Evolutionary conservation across 768 basidiomycete species (phyloP), one percentile per base, ranked within the genome.

Genomic region (Kwoniella mangroviensis): DNA sequence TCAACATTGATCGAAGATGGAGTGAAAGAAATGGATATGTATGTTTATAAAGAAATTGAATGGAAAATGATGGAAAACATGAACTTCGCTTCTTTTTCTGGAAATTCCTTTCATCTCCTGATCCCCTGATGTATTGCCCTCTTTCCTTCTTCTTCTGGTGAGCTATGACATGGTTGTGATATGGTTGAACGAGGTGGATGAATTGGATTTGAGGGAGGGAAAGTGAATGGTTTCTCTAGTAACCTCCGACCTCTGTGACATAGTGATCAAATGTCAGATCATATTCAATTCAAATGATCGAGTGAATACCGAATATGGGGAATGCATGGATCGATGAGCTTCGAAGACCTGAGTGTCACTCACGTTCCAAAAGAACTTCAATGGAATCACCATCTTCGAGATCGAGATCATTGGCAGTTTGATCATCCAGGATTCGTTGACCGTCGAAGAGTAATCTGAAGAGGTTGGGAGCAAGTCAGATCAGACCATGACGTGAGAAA

Each of bases 381-480:
- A 98, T 94, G 7, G 93, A 90, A 82, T 98, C 94, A 55, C 83
- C 83, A 28, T 86, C 85, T 90, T 96, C 92, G 91, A 97, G 92
- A 9, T 92, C 93, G 59, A 98, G 86, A 11, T 89, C 87, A 9
- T 85, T 75, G 1, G 94, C 95, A 26, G 94, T 96, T 76, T 97
- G 94, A 17, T 93, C 91, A 55, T 94, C 93, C 70, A 86, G 86
- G 86, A 97, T 92, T 81, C 94, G 88, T 65, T 83, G 78, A 34
- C 94, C 95, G 78, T 97, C 95, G 76, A 94, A 98, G 84, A 97
- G 85, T 84, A 97, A 93, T 74, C 94, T 97, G 73, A 22, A 43
- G 28, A 15, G 17, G 43, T 21, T 17, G 52, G 24, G 22, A 66
- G 22, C 43, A 63, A 55, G 49, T 19, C 24, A 56, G 41, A 58